A percentile compares a stretch with the other conserved stretches of the same genome.
Evolutionary conservation across 495 filamentous ascomycete genomes (phyloP).

Genomic region (Aspergillus asperescens): DNA sequence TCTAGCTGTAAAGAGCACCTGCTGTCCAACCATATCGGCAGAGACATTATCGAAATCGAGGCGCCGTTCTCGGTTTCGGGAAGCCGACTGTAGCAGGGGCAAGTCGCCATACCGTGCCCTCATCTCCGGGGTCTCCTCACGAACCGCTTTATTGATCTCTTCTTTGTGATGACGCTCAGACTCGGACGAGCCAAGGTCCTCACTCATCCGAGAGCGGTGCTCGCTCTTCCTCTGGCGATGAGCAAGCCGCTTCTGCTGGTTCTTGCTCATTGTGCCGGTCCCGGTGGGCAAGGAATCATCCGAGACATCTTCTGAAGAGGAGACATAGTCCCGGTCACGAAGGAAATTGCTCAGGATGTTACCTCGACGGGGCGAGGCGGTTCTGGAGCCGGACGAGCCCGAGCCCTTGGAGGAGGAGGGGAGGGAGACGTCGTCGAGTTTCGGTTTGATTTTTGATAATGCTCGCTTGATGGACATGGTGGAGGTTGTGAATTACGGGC

Average conservation of each 20-base stretch:
- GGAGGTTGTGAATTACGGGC: background rate
- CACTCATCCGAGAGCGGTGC: conserved; percentile 43
- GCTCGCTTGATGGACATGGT: conserved; percentile 45
- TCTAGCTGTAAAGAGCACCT: conserved; percentile 70
- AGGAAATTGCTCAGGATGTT: conserved; percentile 40
- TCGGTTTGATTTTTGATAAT: conserved; percentile 38
- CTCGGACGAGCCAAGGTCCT: conserved; percentile 49
- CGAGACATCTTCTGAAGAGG: conserved; percentile 46
- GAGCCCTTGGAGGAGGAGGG: conserved; percentile 12
- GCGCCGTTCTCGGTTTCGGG: conserved; percentile 35
- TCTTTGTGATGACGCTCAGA: conserved; percentile 41
- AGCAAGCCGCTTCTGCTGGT: conserved; percentile 47
- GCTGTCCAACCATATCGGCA: conserved; percentile 57
- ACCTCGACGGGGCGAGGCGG: conserved; percentile 35
- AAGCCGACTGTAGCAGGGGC: conserved; percentile 47
- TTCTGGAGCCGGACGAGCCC: conserved; percentile 7
- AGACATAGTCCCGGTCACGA: conserved; percentile 37
- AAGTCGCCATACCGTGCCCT: conserved; percentile 56
- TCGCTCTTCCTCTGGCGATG: conserved; percentile 40
- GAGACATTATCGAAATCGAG: conserved; percentile 49
- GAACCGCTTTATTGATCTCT: conserved; percentile 36
- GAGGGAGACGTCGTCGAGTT: conserved; percentile 21
- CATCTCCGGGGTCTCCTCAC: conserved; percentile 47
- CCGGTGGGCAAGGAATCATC: conserved; percentile 34
- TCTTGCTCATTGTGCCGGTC: conserved; percentile 41